Percentiles rank a stretch among this genome's conserved stretches.
Evolutionary conservation across 2,329 filamentous ascomycete genomes (phyloP).

Genomic region (Penicillium concentricum): DNA sequence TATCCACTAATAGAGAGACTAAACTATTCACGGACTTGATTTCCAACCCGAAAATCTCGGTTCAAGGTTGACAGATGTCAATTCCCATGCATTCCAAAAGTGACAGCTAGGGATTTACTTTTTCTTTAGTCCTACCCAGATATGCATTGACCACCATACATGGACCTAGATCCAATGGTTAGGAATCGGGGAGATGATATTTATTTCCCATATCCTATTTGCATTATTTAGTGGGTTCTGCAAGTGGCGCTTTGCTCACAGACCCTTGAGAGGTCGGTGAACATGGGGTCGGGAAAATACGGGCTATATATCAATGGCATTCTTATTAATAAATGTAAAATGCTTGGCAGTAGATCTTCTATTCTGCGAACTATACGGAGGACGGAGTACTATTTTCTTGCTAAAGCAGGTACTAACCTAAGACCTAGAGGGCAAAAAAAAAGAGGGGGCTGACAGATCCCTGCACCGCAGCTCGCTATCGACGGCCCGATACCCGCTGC

Average conservation of each 20-base stretch:
- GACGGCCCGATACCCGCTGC: slow-evolving; percentile 30
- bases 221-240: slow-evolving; percentile 4
- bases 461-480: slow-evolving; percentile 28
- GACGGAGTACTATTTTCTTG: neutral
- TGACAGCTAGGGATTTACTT: neutral
- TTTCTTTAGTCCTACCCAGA: neutral
- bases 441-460: slow-evolving; percentile 17
- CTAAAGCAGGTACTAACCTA: slow-evolving; percentile 8
- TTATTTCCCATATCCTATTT: neutral
- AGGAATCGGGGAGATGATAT: neutral
- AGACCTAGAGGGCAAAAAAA: neutral
- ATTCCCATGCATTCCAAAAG: neutral
- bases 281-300: slow-evolving; percentile 18
- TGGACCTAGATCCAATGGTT: neutral
- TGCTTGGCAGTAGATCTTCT: neutral
- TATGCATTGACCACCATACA: slow-evolving; percentile 6
- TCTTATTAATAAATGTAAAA: neutral
- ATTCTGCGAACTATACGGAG: neutral
- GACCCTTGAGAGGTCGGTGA: slow-evolving; percentile 14
- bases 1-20: neutral
- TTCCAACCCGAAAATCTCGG: neutral
- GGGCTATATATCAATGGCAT: slow-evolving; percentile 7
- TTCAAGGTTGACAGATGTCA: slow-evolving; percentile 7
- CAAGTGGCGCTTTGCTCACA: slow-evolving; percentile 5
- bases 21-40: neutral